Evolutionary conservation across 140 eudicot genomes (phyloP).

Genomic region (Bidens hawaiensis): DNA sequence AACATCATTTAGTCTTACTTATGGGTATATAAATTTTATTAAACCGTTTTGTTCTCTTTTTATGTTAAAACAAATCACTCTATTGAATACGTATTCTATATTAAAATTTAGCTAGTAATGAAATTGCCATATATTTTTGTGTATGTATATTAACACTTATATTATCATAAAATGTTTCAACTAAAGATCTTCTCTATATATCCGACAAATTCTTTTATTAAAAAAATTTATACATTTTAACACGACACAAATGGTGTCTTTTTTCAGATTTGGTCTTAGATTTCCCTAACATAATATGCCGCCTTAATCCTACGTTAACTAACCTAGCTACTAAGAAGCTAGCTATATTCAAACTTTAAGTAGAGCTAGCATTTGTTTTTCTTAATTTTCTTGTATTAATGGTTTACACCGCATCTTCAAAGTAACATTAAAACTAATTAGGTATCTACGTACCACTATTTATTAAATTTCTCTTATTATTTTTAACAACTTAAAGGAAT

Average conservation of each 20-base stretch:
- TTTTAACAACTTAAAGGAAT: neutral
- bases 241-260: neutral
- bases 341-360: slow-evolving; percentile 14
- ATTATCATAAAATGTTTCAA: too few species aligned
- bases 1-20: too few species aligned
- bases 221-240: neutral
- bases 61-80: too few species aligned
- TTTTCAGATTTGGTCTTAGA: slow-evolving; percentile 24
- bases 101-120: too few species aligned
- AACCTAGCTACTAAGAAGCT: slow-evolving; percentile 24
- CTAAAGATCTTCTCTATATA: neutral
- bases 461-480: neutral
- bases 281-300: slow-evolving; percentile 14
- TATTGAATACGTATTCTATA: too few species aligned
- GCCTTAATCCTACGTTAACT: slow-evolving; percentile 17
- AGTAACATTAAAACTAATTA: slow-evolving; percentile 3
- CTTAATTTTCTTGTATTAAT: neutral
- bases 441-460: neutral
- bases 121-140: too few species aligned
- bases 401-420: slow-evolving; percentile 18
- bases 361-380: slow-evolving; percentile 27
- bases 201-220: neutral
- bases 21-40: too few species aligned
- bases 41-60: too few species aligned
- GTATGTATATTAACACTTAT: too few species aligned